Base-by-base conservation (phyloP, 2,329 filamentous ascomycete species). In the Lithohypha guttulata region DNA sequence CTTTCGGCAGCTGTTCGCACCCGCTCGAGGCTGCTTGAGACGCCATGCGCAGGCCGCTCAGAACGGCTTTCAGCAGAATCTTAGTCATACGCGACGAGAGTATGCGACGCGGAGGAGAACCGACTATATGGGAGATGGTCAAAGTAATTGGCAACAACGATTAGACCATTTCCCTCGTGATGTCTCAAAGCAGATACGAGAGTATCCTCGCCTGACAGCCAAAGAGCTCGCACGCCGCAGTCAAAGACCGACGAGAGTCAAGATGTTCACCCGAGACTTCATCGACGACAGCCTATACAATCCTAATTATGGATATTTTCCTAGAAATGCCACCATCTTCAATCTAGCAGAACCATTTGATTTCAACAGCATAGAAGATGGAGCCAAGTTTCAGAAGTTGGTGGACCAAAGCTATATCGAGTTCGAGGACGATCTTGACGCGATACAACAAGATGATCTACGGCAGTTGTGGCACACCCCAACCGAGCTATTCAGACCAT, bases 381-480 rank as follows among this genome's bases (percentile, higher is more conserved):
- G 94, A 55, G 75, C 83, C 33, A 79, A 84, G 35, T 98, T 98
- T 65, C 77, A 93, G 59, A 62, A 70, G 28, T 63, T 83, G 46
- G 70, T 96, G 1, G 79, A 84, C 27, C 69, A 78, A 48, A 77
- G 85, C 46, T 98, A 96, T 59, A 82, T 77, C 32, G 77, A 84
- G 49, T 96, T 98, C 55, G 91, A 98, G 62, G 85, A 96, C 57
- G 66, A 69, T 15, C 74, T 98, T 42, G 93, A 98, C 59, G 73
- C 71, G 31, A 69, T 74, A 42, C 69, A 79, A 15, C 74, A 74
- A 32, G 75, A 84, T 64, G 76, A 82, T 33, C 81, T 84, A 27
- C 77, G 91, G 7, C 91, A 98, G 65, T 70, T 98, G 31, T 98
- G 91, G 91, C 93, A 98, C 61, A 98, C 91, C 9, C 91, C 93